phyloP scores from a whole-genome alignment of 495 filamentous ascomycete species.

The Penicillium canariense region DNA sequence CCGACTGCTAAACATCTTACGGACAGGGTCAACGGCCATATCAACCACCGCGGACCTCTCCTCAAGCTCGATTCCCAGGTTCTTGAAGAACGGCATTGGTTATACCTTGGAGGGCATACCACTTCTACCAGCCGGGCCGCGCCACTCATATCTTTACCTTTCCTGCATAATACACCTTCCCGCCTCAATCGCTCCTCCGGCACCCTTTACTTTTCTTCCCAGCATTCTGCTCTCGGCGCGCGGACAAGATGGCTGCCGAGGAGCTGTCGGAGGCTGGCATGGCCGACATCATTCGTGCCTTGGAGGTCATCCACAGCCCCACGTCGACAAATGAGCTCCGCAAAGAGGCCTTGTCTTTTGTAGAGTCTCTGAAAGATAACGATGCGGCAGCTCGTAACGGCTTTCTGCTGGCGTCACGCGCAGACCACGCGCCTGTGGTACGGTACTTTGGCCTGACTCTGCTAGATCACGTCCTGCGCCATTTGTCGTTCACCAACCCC shows the following conservation, averaged over 20 bases:
- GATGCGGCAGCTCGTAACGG: slow-evolving; percentile 78
- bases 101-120: neutral
- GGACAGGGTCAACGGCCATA: slow-evolving; percentile 29
- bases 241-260: slow-evolving; percentile 37
- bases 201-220: neutral
- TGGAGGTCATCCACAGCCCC: slow-evolving; percentile 81
- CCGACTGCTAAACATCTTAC: slow-evolving; percentile 22
- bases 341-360: slow-evolving; percentile 73
- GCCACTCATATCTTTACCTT: neutral
- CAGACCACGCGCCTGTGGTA: slow-evolving; percentile 69
- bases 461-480: slow-evolving; percentile 81
- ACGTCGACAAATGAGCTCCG: slow-evolving; percentile 81
- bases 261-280: slow-evolving; percentile 43
- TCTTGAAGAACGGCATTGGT: slow-evolving; percentile 1
- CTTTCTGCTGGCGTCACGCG: slow-evolving; percentile 75
- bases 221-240: slow-evolving; percentile 7
- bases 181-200: neutral
- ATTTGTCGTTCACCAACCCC: slow-evolving; percentile 67
- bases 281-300: slow-evolving; percentile 69
- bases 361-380: slow-evolving; percentile 78
- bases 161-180: neutral
- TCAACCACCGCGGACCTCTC: slow-evolving; percentile 1
- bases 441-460: slow-evolving; percentile 92
- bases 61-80: neutral
- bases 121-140: neutral